Base-by-base conservation (phyloP, 1,284 basidiomycete species). In the Trichosporon sp. region DNA sequence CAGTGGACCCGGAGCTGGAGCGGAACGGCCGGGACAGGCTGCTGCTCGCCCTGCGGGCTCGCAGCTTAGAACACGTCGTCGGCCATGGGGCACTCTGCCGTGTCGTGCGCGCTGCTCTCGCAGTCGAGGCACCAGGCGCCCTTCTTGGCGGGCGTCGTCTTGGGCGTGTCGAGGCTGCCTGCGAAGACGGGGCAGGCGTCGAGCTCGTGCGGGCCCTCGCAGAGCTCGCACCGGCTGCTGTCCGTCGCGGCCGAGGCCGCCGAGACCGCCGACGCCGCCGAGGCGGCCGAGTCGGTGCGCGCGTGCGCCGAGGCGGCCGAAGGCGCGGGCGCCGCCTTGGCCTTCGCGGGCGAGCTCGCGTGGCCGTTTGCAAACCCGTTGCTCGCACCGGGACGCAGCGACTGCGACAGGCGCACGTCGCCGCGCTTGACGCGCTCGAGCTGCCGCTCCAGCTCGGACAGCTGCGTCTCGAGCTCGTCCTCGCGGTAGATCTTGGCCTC, bases 401-500 rank as follows among this genome's bases (percentile, higher is more conserved):
- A 65, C 31, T 32, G 42, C 11, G 64, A 51, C 38, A 51, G 27
- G 3, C 42, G 42, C 15, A 29, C 53, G 21, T 60, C 56, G 27
- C 56, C 56, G 29, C 56, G 56, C 56, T 60, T 60, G 56, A 60
- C 23, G 67, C 62, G 56, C 58, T 68, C 75, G 58, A 76, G 66
- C 53, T 80, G 76, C 27, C 76, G 74, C 75, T 91, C 91, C 62
- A 92, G 84, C 2, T 88, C 87, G 73, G 92, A 89, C 47, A 95
- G 83, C 76, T 94, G 92, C 75, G 89, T 89, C 79, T 96, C 94
- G 44, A 97, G 88, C 77, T 95, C 94, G 78, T 95, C 94, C 88
- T 97, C 93, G 65, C 90, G 89, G 81, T 95, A 95, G 74, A 96
- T 96, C 90, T 97, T 96, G 68, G 92, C 88, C 81, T 97, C 94